Base-by-base conservation (phyloP, 176 grass and related monocot genomes). In the Avena sativa region DNA sequence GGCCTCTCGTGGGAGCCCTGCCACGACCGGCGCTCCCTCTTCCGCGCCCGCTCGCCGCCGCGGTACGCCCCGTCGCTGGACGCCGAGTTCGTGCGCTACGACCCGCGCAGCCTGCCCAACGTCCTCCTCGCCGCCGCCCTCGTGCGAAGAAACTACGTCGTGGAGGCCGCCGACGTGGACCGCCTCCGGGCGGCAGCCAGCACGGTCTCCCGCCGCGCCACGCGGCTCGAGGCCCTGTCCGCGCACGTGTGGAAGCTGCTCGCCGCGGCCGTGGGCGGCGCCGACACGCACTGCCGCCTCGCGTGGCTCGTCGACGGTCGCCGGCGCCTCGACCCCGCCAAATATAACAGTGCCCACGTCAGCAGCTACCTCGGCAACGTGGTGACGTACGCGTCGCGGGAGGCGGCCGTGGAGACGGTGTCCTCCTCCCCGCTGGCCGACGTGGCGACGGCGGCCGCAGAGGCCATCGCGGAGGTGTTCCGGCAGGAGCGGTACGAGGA, bases 161-260 rank as follows among this genome's bases (percentile, higher is more conserved):
- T 93, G 46, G 81, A 86, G 1, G 83, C 87, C n/a, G 73, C 65
- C 0, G 85, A 96, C 67, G 1, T 96, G 20, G 87, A 79, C 63
- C 84, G 87, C 55, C 90, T 96, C 75, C 82, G 83, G 26, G 62
- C 6, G 9, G 44, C 61, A 5, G 92, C 87, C 17, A 93, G 81
- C 87, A 40, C 55, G 1, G 20, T 51, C 1, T 0, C 26, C 0
- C 92, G 83, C 86, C 65, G 79, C 20, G 85, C 85, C 48, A 90
- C 94, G 15, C 81, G 87, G 53, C 65, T 93, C 12, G 92, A 92
- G 86, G 94, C 91, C 32, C 66, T 94, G n/a, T 93, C 89, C 0
- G 92, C 87, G 11, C 87, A 92, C 84, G 20, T 92, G 4, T 96
- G 94, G 94, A 96, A 96, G 87, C 83, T 92, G 2, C 89, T 96